phyloP scores from a whole-genome alignment of 2,329 filamentous ascomycete genomes.

The Fusarium subglutinans region DNA sequence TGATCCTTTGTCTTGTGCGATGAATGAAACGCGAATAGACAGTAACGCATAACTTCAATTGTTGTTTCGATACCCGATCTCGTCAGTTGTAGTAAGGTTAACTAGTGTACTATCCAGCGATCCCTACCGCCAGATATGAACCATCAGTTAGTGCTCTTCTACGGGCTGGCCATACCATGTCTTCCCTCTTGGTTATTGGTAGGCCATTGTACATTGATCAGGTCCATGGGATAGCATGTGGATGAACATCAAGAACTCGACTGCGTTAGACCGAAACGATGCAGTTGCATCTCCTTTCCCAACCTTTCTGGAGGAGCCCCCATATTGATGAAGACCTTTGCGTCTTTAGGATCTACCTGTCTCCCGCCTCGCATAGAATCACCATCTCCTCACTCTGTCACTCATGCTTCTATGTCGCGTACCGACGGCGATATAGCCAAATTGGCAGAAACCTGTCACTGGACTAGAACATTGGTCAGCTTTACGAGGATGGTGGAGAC shows the following conservation, averaged over 20 bases:
- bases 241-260: neutral
- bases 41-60: fast-evolving
- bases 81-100: fast-evolving
- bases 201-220: neutral
- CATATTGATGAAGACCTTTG: neutral
- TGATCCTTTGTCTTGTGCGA: neutral
- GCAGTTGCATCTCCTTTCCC: neutral
- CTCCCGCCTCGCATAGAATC: neutral
- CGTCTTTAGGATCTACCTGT: neutral
- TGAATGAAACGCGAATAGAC: neutral
- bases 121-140: fast-evolving
- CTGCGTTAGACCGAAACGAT: neutral
- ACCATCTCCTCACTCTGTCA: neutral
- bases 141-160: neutral
- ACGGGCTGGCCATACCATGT: neutral
- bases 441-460: fast-evolving
- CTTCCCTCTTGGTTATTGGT: neutral
- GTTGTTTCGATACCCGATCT: fast-evolving
- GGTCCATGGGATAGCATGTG: fast-evolving
- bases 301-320: too few species aligned
- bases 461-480: neutral
- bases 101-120: neutral
- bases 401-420: neutral
- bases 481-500: fast-evolving
- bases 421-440: neutral